phyloP scores from a whole-genome alignment of 2,329 filamentous ascomycete species.

The Fusarium gaditjirri region DNA sequence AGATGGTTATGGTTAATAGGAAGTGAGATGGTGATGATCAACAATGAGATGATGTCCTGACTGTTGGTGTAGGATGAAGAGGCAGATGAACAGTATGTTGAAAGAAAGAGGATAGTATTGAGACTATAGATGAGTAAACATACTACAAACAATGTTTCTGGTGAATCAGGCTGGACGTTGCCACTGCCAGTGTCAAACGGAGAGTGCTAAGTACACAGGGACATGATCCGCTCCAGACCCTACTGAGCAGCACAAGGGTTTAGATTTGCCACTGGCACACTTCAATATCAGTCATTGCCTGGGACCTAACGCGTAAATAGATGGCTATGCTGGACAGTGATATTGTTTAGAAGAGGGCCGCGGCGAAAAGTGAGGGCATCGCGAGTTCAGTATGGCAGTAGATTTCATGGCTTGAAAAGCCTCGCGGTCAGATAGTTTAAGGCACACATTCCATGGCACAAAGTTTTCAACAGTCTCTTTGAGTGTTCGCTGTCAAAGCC shows the following conservation, averaged over 20 bases:
- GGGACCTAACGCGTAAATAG: not conserved
- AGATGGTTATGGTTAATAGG: not conserved
- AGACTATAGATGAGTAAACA: too few relatives aligned
- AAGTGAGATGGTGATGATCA: not conserved
- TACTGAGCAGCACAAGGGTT: not conserved
- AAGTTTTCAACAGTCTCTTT: not conserved
- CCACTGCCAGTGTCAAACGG: not conserved
- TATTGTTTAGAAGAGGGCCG: not conserved
- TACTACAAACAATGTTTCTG: not conserved
- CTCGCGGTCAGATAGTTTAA: not conserved
- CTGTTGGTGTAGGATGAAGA: not conserved
- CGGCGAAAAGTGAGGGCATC: not conserved
- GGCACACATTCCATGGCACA: not conserved
- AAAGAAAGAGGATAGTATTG: fast-evolving
- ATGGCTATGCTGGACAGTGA: too few relatives aligned
- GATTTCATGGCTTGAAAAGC: not conserved
- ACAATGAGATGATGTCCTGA: not conserved
- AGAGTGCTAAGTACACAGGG: not conserved
- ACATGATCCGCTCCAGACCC: not conserved
- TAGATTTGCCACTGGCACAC: too few relatives aligned
- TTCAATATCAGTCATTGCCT: not conserved
- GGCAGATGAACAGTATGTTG: fast-evolving
- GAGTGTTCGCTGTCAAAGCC: not conserved
- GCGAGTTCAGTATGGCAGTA: not conserved
- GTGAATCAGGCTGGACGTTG: not conserved